Evolutionary conservation across 805 yeast species (phyloP).

Genomic region (Limtongozyma cylindracea): DNA sequence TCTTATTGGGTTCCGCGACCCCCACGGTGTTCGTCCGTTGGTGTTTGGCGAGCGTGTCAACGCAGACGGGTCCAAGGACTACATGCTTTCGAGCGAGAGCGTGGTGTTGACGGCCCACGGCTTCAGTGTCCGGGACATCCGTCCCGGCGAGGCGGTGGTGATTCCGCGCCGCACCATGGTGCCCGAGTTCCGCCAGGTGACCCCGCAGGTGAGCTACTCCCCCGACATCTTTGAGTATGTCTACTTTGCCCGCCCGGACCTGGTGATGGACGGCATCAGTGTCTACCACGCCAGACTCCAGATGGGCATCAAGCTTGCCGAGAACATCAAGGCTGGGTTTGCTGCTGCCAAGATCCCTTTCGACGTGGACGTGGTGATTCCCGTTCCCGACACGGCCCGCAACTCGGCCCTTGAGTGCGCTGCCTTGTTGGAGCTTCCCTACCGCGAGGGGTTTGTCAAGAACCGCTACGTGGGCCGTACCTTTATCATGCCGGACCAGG

Average conservation of each 20-base stretch:
- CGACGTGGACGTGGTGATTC: slow-evolving; percentile 80
- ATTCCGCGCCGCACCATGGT: slow-evolving; percentile 37
- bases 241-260: slow-evolving; percentile 93
- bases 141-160: slow-evolving; percentile 93
- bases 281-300: slow-evolving; percentile 80
- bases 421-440: slow-evolving; percentile 52
- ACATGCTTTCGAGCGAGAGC: slow-evolving; percentile 88
- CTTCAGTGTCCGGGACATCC: slow-evolving; percentile 56
- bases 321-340: slow-evolving; percentile 23
- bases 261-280: slow-evolving; percentile 88
- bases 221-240: slow-evolving; percentile 97
- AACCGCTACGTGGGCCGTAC: slow-evolving; percentile 95
- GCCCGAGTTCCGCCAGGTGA: slow-evolving; percentile 77
- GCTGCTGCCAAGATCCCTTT: slow-evolving; percentile 15
- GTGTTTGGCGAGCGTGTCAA: slow-evolving; percentile 61
- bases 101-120: slow-evolving; percentile 89
- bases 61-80: slow-evolving; percentile 47
- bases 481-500: slow-evolving; percentile 95
- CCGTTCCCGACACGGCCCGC: slow-evolving; percentile 97
- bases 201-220: slow-evolving; percentile 49
- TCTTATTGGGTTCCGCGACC: slow-evolving; percentile 86
- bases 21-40: slow-evolving; percentile 87
- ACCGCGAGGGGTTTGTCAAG: slow-evolving; percentile 92
- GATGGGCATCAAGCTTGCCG: slow-evolving; percentile 83
- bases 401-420: slow-evolving; percentile 88